Base-by-base conservation (phyloP, 2,329 filamentous ascomycete species). In the Dothideomycetidae sp. region DNA sequence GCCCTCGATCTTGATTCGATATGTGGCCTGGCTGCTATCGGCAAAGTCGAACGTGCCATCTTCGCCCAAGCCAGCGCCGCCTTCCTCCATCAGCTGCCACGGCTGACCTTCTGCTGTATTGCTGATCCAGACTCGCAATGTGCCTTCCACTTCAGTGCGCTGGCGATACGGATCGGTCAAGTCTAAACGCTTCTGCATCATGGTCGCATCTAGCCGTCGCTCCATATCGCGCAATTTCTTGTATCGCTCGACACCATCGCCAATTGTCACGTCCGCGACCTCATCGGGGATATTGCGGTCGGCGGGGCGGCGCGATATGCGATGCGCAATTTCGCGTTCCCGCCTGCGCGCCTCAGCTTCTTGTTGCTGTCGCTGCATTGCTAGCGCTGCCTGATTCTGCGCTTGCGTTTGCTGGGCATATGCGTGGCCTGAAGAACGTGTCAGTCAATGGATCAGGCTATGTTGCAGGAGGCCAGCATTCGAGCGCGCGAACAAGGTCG, bases 211-310 rank as follows among this genome's bases (percentile, higher is more conserved):
- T 39, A 98, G 67, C 37, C 78, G 73, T 53, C 83, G 77, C 68
- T 98, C 90, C 41, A 92, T 67, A 47, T 93, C 85, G 53, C 84
- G 75, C 54, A 98, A 62, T 41, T 80, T 75, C 53, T 76, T 78
- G 63, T 98, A 98, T 48, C 83, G 72, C 53, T 78, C 68, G 31
- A 80, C 84, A 28, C 80, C 78, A 56, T 93, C 81, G 44, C 81
- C 84, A 46, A 93, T 75, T 43, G 84, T 73, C 45, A 80, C 73
- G 49, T 92, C 86, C 31, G 93, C 70, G 18, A 56, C 45, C 39
- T 83, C 85, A 46, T 96, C 86, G 28, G 90, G 86, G 16, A 98
- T 75, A 50, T 84, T 90, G 68, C 84, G 93, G 60, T 98, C 90
- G 41, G 85, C 94, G 1, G 90, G 90, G 60, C 88, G 92, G 54